A percentile compares a stretch with the other conserved stretches of the same genome.
Conservation (phyloP, 2,329 filamentous ascomycete genomes). For the Xylariaceae sp. region DNA sequence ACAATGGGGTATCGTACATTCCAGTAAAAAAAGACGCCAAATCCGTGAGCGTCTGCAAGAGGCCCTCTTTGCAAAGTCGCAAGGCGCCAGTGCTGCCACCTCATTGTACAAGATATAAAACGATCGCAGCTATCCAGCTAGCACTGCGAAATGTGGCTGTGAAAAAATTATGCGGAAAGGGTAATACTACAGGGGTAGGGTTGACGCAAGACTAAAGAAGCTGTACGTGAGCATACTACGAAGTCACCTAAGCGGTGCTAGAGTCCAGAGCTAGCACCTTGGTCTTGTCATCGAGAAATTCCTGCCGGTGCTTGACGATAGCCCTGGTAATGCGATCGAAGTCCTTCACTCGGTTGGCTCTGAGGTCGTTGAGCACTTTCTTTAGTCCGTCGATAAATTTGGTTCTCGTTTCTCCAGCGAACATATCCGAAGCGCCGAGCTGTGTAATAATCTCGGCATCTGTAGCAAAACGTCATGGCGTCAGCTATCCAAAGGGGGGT, state of each 20-base stretch:
- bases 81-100: slow-evolving; percentile 18
- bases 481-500: slow-evolving; percentile 56
- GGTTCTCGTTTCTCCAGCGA: slow-evolving; percentile 64
- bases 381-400: slow-evolving; percentile 68
- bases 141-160: slow-evolving; percentile 18
- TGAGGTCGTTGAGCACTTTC: slow-evolving; percentile 64
- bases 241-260: slow-evolving; percentile 43
- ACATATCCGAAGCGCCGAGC: slow-evolving; percentile 70
- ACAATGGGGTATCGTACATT: slow-evolving; percentile 30
- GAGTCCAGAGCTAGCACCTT: slow-evolving; percentile 66
- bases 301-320: slow-evolving; percentile 70
- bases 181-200: slow-evolving; percentile 34
- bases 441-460: slow-evolving; percentile 77
- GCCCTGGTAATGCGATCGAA: slow-evolving; percentile 70
- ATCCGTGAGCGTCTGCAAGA: slow-evolving; percentile 20
- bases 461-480: slow-evolving; percentile 50
- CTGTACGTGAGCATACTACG: slow-evolving; percentile 39
- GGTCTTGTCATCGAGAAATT: slow-evolving; percentile 67
- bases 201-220: slow-evolving; percentile 17
- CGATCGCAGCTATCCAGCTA: slow-evolving; percentile 21
- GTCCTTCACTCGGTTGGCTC: slow-evolving; percentile 65
- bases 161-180: slow-evolving; percentile 14
- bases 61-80: slow-evolving; percentile 18
- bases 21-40: slow-evolving; percentile 27
- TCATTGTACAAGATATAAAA: slow-evolving; percentile 6